These are phyloP conservation scores for Chenopodium album DNA, from an alignment of 148 eudicot genomes.

Conservation along the genomic window DNA sequence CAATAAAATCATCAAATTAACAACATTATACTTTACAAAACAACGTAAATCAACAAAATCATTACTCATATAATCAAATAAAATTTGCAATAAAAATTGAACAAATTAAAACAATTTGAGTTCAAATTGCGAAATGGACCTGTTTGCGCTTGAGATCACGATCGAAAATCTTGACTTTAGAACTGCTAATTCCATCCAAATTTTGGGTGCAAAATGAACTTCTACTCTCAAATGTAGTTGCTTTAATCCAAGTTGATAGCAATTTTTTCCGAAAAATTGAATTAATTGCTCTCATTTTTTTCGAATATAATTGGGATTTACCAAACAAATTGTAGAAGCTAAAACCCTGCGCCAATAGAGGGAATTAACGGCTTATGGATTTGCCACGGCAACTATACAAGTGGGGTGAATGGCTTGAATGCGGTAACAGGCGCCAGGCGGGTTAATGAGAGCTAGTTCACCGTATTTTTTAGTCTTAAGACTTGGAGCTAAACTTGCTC, in stretches of 20 bases:
- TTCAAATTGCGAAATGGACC: constrained; percentile 30
- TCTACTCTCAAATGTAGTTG: constrained; percentile 9
- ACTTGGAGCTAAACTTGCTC: too few species aligned
- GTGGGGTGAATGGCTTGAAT: too few species aligned
- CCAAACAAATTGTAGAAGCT: too few species aligned
- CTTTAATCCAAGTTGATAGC: not conserved
- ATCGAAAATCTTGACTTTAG: constrained; percentile 78
- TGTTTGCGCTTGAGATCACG: constrained; percentile 86
- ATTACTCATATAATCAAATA: too few species aligned
- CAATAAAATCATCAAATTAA: not conserved
- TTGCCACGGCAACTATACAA: too few species aligned
- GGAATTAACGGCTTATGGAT: too few species aligned
- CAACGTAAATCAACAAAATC: not conserved
- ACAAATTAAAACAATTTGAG: not conserved
- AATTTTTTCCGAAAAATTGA: constrained; percentile 9
- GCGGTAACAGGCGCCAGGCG: too few species aligned
- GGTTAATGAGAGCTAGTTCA: too few species aligned
- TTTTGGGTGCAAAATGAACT: constrained; percentile 30
- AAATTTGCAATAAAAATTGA: too few species aligned
- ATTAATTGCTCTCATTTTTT: constrained; percentile 15
- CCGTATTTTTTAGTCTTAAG: too few species aligned
- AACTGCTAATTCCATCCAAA: constrained; percentile 37
- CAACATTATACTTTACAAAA: not conserved
- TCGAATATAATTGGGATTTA: too few species aligned
- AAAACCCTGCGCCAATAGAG: too few species aligned